Evolutionary conservation across 768 basidiomycete species (phyloP).

Genomic region (Boletus sp.): DNA sequence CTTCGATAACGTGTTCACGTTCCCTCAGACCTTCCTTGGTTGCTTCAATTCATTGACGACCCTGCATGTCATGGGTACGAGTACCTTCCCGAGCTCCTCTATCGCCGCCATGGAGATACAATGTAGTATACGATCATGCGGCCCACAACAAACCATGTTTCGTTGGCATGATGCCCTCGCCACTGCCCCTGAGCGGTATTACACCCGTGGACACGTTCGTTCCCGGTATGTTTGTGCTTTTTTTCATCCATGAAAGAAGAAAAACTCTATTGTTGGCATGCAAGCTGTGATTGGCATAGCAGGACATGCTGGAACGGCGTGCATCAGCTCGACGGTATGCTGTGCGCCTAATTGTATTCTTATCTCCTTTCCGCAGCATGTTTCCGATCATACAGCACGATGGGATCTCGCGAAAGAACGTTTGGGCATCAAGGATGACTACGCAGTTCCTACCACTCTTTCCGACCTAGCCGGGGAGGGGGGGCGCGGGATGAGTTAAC

Average conservation of each 20-base stretch:
- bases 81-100: constrained; percentile 17
- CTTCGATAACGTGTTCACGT: constrained; percentile 12
- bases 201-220: constrained; percentile 16
- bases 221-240: constrained; percentile 10
- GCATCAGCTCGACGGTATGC: constrained; percentile 23
- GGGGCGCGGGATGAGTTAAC: constrained; percentile 7
- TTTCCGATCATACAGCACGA: constrained; percentile 10
- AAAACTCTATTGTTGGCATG: constrained; percentile 22
- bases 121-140: constrained; percentile 2
- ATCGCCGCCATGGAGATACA: constrained; percentile 27
- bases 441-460: constrained; percentile 1
- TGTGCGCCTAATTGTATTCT: constrained; percentile 20
- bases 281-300: constrained; percentile 17
- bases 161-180: no score
- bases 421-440: no score
- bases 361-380: constrained; percentile 23
- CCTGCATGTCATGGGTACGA: constrained; percentile 16
- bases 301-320: constrained; percentile 24
- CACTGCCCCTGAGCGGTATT: constrained; percentile 28
- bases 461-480: constrained; percentile 14
- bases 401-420: constrained; percentile 11
- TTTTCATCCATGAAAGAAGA: no score
- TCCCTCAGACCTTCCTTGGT: constrained; percentile 11
- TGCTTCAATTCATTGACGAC: constrained; percentile 18
- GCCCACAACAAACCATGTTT: no score